phyloP scores from a whole-genome alignment of 257 asterid genomes.

The Vinca minor region DNA sequence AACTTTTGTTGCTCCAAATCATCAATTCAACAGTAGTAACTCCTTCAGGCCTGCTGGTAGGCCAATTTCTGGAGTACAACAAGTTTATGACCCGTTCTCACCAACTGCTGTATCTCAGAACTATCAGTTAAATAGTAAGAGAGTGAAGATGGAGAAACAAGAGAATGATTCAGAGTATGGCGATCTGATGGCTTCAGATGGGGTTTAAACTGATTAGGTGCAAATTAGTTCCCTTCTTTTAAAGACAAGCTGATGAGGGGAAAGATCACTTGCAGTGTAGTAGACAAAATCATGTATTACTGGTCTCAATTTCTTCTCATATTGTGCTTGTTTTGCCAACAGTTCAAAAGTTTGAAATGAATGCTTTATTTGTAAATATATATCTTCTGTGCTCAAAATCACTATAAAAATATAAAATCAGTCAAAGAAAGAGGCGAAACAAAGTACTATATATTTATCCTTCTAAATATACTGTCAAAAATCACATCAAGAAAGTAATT shows the following conservation, averaged over 20 bases:
- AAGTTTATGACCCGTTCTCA: conserved; percentile 72
- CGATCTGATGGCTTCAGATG: conserved; percentile 78
- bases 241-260: background rate
- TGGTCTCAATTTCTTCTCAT: background rate
- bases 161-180: conserved; percentile 78
- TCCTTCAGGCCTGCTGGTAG: conserved; percentile 29
- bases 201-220: conserved; percentile 44
- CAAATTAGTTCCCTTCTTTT: background rate
- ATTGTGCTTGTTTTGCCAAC: background rate
- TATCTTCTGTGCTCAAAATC: no score
- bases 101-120: conserved; percentile 46
- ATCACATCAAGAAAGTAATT: conserved; percentile 43
- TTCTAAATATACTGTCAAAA: background rate
- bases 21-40: conserved; percentile 32
- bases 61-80: conserved; percentile 44
- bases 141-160: conserved; percentile 31
- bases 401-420: no score
- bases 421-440: no score
- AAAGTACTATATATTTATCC: background rate
- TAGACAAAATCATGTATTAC: background rate
- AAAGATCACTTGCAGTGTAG: background rate
- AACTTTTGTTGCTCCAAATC: conserved; percentile 38
- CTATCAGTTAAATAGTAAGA: conserved; percentile 36
- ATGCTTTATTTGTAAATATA: background rate
- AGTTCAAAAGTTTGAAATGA: no score